phyloP scores from a whole-genome alignment of 192 early-diverging fungal genomes.

The Backusella macrospora region DNA sequence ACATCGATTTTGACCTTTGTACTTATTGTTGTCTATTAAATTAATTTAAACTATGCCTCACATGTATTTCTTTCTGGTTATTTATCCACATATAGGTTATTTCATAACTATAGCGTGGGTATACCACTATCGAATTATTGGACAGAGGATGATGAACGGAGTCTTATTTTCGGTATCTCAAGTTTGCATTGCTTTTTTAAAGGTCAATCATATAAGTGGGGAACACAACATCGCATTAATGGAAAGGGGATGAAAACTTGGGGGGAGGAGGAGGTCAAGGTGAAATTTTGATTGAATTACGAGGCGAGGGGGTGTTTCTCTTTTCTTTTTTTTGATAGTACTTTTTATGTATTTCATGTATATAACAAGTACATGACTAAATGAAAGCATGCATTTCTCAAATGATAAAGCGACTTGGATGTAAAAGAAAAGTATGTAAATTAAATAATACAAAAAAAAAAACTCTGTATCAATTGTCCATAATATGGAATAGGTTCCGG shows the following conservation, averaged over 20 bases:
- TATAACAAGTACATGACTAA: neutral
- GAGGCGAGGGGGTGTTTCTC: neutral
- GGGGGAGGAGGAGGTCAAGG: neutral
- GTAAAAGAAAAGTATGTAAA: slow-evolving; percentile 11
- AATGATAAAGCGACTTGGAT: neutral
- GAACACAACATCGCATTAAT: slow-evolving; percentile 19
- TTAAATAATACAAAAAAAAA: neutral
- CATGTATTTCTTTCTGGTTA: neutral
- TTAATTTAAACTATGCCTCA: neutral
- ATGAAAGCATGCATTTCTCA: neutral
- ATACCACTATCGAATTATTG: neutral
- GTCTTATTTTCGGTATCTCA: slow-evolving; percentile 14
- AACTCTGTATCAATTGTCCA: slow-evolving; percentile 1
- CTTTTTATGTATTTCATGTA: neutral
- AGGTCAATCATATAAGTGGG: slow-evolving; percentile 9
- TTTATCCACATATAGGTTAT: neutral
- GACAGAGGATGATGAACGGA: neutral
- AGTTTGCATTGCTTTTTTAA: slow-evolving; percentile 14
- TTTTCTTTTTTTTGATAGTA: neutral
- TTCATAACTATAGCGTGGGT: slow-evolving; percentile 1
- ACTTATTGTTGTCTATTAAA: neutral
- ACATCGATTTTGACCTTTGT: neutral
- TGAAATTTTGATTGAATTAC: neutral
- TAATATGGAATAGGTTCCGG: slow-evolving; percentile 27
- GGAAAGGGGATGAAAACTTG: neutral